Conservation (phyloP, 2,329 filamentous ascomycete species). For the Calonectria hawksworthii region DNA sequence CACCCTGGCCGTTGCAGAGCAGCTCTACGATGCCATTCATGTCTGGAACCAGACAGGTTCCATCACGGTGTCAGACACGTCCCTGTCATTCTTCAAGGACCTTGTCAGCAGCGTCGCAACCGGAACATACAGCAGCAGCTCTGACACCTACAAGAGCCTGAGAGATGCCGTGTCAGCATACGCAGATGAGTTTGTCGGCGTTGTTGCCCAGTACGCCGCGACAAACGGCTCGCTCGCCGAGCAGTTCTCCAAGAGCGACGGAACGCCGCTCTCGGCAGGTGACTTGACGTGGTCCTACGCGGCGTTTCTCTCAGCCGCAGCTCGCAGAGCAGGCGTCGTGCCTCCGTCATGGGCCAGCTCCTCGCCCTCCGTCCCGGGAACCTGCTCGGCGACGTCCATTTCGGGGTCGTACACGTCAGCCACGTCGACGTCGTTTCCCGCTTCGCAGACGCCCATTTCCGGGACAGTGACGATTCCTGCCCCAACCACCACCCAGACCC, state of each 20-base stretch:
- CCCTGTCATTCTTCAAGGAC: constrained; percentile 79
- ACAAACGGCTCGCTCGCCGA: constrained; percentile 76
- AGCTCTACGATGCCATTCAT: constrained; percentile 82
- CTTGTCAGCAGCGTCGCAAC: constrained; percentile 69
- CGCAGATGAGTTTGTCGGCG: constrained; percentile 72
- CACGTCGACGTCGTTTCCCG: constrained; percentile 63
- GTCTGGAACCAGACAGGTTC: constrained; percentile 76
- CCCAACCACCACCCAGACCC: constrained; percentile 42
- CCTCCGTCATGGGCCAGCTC: constrained; percentile 69
- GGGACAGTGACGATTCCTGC: constrained; percentile 47
- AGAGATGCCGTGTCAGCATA: constrained; percentile 69
- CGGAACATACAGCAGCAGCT: constrained; percentile 72
- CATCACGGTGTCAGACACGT: constrained; percentile 74
- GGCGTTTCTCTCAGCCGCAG: constrained; percentile 74
- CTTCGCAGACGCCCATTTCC: constrained; percentile 61
- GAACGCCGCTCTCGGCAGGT: constrained; percentile 70
- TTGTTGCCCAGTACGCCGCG: constrained; percentile 74
- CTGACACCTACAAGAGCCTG: constrained; percentile 66
- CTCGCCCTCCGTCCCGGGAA: constrained; percentile 62
- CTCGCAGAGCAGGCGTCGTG: constrained; percentile 67
- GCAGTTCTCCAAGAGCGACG: constrained; percentile 71
- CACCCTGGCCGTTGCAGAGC: constrained; percentile 83
- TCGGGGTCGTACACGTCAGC: constrained; percentile 66
- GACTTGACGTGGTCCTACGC: constrained; percentile 84
- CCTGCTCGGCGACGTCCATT: constrained; percentile 63